Base-by-base conservation (phyloP, 371 early-diverging fungal species). In the Apophysomyces variabilis region DNA sequence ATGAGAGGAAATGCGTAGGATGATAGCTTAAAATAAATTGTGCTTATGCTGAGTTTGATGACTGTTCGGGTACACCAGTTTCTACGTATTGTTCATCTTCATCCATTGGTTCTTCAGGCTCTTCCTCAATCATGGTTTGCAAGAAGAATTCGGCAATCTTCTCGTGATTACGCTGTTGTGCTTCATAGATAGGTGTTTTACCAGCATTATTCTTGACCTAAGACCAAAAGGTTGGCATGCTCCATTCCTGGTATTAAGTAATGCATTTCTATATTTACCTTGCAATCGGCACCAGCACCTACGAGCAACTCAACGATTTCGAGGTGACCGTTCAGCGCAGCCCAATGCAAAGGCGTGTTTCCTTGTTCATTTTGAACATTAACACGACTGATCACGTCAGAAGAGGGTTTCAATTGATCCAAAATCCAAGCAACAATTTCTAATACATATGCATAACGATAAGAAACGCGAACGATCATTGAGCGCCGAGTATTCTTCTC, bases 341-440 rank as follows among this genome's bases (percentile, higher is more conserved):
- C 93, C 95, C 95, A 94, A 73, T 96, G 96, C 57, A 96, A 81
- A 21, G 96, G 85, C 13, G 94, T 90, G 65, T 90, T 91, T 58
- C 92, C 93, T 70, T 91, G 85, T 9, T 83, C 82, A 68, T 91
- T 92, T 64, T 80, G 81, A 36, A 75, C 68, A 66, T 92, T 85
- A 60, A 92, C 69, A 62, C 78, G 75, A 35, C 77, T 60, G 16
- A 67, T 11, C 12, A 43, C 38, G 36, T 54, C 60, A 35, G 68
- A 58, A 46, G 77, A 65, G 71, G 21, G 64, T 54, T 32, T 67
- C 61, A 87, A 60, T 60, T 74, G 65, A 50, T 83, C 74, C 38
- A 86, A 56, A 44, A 91, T 83, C 65, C 67, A 89, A 13, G 65
- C 50, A 6, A 90, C 78, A 58, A 91, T 84, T 0, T 88, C 86